Base-by-base conservation (phyloP, 2,329 filamentous ascomycete species). In the Hirsutella minnesotensis region DNA sequence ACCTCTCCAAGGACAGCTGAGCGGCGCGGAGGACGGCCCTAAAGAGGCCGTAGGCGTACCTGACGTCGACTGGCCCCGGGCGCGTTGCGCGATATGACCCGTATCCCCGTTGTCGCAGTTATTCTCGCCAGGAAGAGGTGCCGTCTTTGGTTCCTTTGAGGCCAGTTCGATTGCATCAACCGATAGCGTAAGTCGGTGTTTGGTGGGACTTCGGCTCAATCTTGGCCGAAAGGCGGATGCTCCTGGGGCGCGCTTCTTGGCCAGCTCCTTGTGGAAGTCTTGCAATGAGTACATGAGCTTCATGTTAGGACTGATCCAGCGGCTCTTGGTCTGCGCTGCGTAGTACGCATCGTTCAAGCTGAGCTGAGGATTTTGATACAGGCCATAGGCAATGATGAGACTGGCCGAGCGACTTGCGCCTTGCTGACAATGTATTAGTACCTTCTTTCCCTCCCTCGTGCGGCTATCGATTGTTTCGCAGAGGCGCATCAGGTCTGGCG, bases 231-330 rank as follows among this genome's bases (percentile, higher is more conserved):
- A 57, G 50, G 74, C 61, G 47, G 72, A 66, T 22, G 60, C 63
- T 15, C 65, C 60, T 1, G 63, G 53, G 4, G 62, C 47, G 49
- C 65, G 72, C 58, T 67, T 75, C 54, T 69, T 72, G 1, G 70
- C 62, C 3, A 81, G 59, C 39, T 80, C 69, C 54, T 81, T 81
- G 51, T 81, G 78, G 56, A 89, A 90, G 55, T 90, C 85, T 58
- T 89, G 85, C 39, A 94, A 67, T 51, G 86, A 88, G 70, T 92
- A 92, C 72, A 94, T 88, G 51, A 94, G 70, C 51, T 86, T 86
- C 86, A 94, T 94, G 60, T 94, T 94, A 0, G 86, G 86, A 45
- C 86, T 88, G 52, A 94, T 90, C 86, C 86, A 94, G 55, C 74
- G 79, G 60, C 86, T 92, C 63, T 83, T 83, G 42, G 77, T 73